A percentile compares a stretch with the other conserved stretches of the same genome.
These are phyloP conservation scores for Trichoderma sp. DNA, from an alignment of 2,329 filamentous ascomycete species.

Conservation along the genomic window DNA sequence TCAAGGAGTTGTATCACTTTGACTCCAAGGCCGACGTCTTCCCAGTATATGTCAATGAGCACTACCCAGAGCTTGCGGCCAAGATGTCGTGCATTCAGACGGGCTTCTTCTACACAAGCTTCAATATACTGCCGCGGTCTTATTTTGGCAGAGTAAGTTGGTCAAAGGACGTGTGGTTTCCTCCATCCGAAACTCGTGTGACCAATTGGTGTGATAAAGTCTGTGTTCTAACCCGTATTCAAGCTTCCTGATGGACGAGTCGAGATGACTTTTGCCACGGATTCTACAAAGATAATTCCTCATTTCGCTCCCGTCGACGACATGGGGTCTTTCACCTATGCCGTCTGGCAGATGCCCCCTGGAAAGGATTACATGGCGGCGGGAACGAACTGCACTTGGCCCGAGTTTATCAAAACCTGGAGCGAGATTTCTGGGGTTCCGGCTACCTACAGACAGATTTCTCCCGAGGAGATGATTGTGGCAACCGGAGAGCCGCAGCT, in stretches of 20 bases:
- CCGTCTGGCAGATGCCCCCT: constrained; percentile 47
- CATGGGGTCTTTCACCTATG: constrained; percentile 47
- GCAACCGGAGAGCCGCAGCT: constrained; percentile 38
- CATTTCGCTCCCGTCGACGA: constrained; percentile 48
- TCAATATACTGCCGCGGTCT: constrained; percentile 43
- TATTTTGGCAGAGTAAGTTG: constrained; percentile 45
- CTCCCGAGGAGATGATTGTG: constrained; percentile 40
- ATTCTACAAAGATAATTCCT: constrained; percentile 37
- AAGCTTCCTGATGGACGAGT: constrained; percentile 41
- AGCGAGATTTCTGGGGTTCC: constrained; percentile 34
- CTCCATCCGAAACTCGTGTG: not conserved
- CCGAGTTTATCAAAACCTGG: constrained; percentile 45
- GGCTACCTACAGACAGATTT: constrained; percentile 39
- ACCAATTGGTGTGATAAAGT: not conserved
- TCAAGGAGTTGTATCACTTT: constrained; percentile 50
- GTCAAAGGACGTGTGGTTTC: not conserved
- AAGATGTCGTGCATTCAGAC: constrained; percentile 53
- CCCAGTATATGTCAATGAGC: constrained; percentile 42
- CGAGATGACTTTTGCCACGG: constrained; percentile 47
- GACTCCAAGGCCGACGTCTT: constrained; percentile 53
- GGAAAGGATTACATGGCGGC: constrained; percentile 49
- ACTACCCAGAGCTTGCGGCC: constrained; percentile 41
- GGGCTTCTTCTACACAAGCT: constrained; percentile 48
- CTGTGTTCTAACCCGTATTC: not conserved
- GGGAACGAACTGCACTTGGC: constrained; percentile 45